These are phyloP conservation scores for Hypoxylon sp. DNA, from an alignment of 2,329 filamentous ascomycete genomes.

Conservation along the genomic window DNA sequence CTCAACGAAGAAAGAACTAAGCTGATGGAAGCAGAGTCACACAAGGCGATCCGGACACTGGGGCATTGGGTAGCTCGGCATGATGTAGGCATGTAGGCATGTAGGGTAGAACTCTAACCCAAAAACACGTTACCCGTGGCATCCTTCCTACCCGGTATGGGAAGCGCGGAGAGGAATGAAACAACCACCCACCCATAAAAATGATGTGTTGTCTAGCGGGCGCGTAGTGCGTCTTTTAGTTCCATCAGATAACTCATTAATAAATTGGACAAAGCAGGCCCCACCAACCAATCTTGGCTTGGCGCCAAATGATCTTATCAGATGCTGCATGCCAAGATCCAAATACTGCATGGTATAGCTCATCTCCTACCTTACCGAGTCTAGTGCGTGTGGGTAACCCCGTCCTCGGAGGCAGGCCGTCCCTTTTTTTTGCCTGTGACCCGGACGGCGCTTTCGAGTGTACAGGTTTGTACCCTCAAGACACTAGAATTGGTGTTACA, in stretches of 20 bases:
- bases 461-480: constrained; percentile 45
- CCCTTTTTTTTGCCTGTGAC: constrained; percentile 1
- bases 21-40: constrained; percentile 28
- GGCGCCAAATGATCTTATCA: constrained; percentile 54
- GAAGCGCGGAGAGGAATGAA: constrained; percentile 7
- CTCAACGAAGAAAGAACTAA: not conserved
- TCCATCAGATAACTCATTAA: constrained; percentile 47
- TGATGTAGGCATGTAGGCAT: not conserved
- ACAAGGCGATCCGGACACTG: constrained; percentile 26
- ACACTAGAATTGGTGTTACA: constrained; percentile 42
- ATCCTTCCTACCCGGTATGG: constrained; percentile 8
- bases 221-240: constrained; percentile 28
- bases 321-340: constrained; percentile 51
- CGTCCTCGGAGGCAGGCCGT: constrained; percentile 46
- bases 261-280: constrained; percentile 30
- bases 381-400: constrained; percentile 36
- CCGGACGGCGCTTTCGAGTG: constrained; percentile 12
- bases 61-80: constrained; percentile 1
- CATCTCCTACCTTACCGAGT: constrained; percentile 36
- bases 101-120: constrained; percentile 17
- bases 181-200: constrained; percentile 20
- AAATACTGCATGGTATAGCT: constrained; percentile 17
- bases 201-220: constrained; percentile 34
- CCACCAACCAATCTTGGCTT: constrained; percentile 34
- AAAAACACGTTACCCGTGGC: constrained; percentile 4